Conservation (phyloP, 805 yeast genomes). For the Kazachstania viticola region DNA sequence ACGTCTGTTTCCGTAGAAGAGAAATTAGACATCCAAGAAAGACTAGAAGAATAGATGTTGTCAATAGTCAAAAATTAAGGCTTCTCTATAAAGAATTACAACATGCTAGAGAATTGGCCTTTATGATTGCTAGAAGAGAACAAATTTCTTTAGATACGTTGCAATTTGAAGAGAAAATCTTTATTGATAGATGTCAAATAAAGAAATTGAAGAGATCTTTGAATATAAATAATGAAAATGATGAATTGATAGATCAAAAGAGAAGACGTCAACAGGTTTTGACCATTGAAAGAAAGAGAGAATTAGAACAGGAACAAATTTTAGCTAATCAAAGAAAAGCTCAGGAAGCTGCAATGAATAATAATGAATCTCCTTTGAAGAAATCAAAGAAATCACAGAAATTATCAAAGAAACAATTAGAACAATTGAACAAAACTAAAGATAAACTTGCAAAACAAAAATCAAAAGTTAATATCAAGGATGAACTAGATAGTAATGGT, state of each 20-base stretch:
- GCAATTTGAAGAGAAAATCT: constrained; percentile 52
- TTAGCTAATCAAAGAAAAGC: constrained; percentile 9
- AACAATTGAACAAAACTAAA: constrained; percentile 11
- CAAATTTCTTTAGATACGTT: constrained; percentile 35
- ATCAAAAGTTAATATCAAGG: constrained; percentile 1
- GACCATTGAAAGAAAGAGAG: constrained; percentile 13
- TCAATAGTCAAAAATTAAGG: constrained; percentile 75
- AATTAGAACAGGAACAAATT: constrained; percentile 7
- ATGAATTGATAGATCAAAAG: constrained; percentile 68
- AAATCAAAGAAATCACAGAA: constrained; percentile 11
- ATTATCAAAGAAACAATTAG: constrained; percentile 13
- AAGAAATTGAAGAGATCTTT: constrained; percentile 65
- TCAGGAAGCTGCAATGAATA: constrained; percentile 10
- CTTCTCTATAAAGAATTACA: constrained; percentile 64
- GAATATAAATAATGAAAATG: constrained; percentile 75
- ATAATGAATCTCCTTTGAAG: constrained; percentile 6
- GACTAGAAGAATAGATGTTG: constrained; percentile 87
- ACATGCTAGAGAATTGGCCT: constrained; percentile 57
- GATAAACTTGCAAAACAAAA: constrained; percentile 18
- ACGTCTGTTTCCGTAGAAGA: constrained; percentile 89
- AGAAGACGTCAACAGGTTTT: constrained; percentile 32
- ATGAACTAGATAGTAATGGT: constrained; percentile 2
- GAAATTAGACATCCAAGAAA: constrained; percentile 93
- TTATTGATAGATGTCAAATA: constrained; percentile 59
- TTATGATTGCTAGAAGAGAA: constrained; percentile 61